These are phyloP conservation scores for Neocallimastix lanati DNA, from an alignment of 192 early-diverging fungal genomes.

Conservation along the genomic window DNA sequence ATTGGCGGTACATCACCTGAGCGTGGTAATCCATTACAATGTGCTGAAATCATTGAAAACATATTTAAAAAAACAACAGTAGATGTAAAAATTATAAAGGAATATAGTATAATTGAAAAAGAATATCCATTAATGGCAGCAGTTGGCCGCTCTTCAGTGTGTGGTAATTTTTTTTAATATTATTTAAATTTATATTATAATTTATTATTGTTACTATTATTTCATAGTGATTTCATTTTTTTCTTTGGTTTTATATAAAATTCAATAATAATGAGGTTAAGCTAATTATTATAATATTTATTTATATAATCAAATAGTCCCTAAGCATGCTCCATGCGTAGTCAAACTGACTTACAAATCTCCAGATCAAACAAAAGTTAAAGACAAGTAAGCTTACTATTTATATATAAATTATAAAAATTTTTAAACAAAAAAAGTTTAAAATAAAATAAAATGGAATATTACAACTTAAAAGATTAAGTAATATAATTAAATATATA, in stretches of 20 bases:
- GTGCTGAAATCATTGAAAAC: slow-evolving; percentile 37
- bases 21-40: slow-evolving; percentile 64
- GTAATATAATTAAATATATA: no score
- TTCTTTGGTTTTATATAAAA: no score
- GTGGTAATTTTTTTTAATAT: slow-evolving; percentile 19
- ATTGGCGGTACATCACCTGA: slow-evolving; percentile 71
- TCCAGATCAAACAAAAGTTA: slow-evolving; percentile 44
- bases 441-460: no score
- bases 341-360: slow-evolving; percentile 51
- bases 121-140: slow-evolving; percentile 72
- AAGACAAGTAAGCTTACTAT: slow-evolving; percentile 63
- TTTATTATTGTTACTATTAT: slow-evolving; percentile 5
- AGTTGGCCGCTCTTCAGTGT: slow-evolving; percentile 48
- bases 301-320: slow-evolving; percentile 11
- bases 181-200: slow-evolving; percentile 1
- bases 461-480: no score
- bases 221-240: no score
- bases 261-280: no score
- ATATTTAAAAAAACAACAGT: slow-evolving; percentile 38
- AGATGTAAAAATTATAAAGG: slow-evolving; percentile 41
- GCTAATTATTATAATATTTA: neutral
- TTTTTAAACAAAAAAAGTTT: no score
- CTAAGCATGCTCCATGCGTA: slow-evolving; percentile 42
- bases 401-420: no score
- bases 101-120: slow-evolving; percentile 45